Percentiles rank a stretch among this genome's conserved stretches.
Conservation (phyloP, 23 red algal species). For the Chondrus crispus region DNA sequence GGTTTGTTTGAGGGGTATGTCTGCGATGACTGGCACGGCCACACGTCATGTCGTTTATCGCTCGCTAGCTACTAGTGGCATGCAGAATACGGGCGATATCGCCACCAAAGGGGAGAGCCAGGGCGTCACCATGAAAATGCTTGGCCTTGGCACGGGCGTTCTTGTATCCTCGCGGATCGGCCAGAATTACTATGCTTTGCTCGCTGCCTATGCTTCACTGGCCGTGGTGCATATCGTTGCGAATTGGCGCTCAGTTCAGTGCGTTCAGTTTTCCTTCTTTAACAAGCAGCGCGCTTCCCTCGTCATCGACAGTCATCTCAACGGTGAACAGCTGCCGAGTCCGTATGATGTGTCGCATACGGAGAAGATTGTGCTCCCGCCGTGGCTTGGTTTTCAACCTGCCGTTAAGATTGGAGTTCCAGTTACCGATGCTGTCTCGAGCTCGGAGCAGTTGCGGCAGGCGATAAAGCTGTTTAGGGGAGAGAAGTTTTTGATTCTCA, state of each 20-base stretch:
- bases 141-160: conserved; percentile 88
- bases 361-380: conserved; percentile 84
- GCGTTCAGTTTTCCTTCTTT: conserved; percentile 93
- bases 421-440: conserved; percentile 31
- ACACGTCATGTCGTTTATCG: conserved; percentile 95
- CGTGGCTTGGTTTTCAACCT: conserved; percentile 74
- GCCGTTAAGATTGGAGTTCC: conserved; percentile 74
- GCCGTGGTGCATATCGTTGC: conserved; percentile 84
- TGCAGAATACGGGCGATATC: conserved; percentile 93
- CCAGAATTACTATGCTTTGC: conserved; percentile 78
- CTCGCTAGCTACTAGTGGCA: conserved; percentile 67
- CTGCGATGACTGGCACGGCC: conserved; percentile 96
- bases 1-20: conserved; percentile 77
- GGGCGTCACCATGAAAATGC: conserved; percentile 93
- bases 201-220: conserved; percentile 70
- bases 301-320: conserved; percentile 64
- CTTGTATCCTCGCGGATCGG: conserved; percentile 73
- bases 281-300: conserved; percentile 92
- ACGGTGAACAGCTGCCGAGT: conserved; percentile 46
- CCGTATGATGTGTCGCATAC: conserved; percentile 72
- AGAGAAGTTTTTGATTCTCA: conserved; percentile 53
- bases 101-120: conserved; percentile 97
- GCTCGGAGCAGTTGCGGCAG: neutral
- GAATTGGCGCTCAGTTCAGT: conserved; percentile 90
- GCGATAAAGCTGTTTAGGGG: conserved; percentile 24